Conservation (phyloP, 129 eudicot genomes). For the Deinandra increscens region DNA sequence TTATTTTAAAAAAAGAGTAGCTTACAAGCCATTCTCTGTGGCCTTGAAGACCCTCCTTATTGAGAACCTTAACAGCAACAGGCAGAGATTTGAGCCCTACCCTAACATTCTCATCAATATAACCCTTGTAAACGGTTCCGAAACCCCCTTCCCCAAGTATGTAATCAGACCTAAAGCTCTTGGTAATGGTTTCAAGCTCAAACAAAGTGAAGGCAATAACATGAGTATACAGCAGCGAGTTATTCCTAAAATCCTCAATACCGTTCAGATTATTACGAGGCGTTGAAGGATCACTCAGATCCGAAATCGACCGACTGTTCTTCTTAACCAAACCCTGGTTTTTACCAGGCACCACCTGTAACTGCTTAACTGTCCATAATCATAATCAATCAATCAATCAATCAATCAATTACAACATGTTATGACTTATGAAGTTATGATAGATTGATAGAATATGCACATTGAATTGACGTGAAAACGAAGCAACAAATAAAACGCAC, state of each 20-base stretch:
- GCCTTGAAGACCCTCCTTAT: conserved; percentile 95
- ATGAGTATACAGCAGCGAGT: conserved; percentile 71
- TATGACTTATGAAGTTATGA: no score
- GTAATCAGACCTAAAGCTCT: conserved; percentile 96
- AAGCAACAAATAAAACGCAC: conserved; percentile 25
- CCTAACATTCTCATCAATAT: conserved; percentile 88
- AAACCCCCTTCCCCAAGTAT: conserved; percentile 91
- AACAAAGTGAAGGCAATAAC: conserved; percentile 82
- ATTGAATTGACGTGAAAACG: conserved; percentile 14
- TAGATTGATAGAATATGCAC: conserved; percentile 11
- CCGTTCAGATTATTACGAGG: conserved; percentile 48
- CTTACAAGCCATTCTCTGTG: conserved; percentile 96
- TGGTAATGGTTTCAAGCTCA: conserved; percentile 91
- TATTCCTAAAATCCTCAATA: conserved; percentile 70
- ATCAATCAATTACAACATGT: neutral
- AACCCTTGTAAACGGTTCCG: conserved; percentile 92
- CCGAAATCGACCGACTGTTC: conserved; percentile 64
- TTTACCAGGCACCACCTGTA: conserved; percentile 43
- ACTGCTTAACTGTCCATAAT: conserved; percentile 60
- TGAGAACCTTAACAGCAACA: conserved; percentile 96
- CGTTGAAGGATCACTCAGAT: conserved; percentile 84
- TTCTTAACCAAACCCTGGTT: conserved; percentile 46
- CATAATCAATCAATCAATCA: no score
- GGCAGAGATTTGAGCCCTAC: conserved; percentile 93
- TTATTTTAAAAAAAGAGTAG: conserved; percentile 5